These are phyloP conservation scores for Phytophthora vignae DNA, from an alignment of 352 stramenopile species.

Conservation along the genomic window DNA sequence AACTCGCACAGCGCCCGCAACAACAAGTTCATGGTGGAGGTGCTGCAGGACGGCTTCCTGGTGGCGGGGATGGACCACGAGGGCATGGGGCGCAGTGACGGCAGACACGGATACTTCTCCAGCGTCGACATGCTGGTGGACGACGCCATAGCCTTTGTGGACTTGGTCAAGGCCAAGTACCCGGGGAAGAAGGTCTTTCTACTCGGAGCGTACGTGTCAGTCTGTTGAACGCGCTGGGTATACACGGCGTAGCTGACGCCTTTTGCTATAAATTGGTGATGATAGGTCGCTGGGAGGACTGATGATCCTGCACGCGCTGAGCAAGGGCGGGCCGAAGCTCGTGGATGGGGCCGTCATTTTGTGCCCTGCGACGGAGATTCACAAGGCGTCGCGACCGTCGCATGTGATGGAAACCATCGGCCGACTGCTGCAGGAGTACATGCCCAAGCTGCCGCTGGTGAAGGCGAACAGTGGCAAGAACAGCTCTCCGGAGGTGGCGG, in stretches of 20 bases:
- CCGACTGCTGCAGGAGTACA: slow-evolving; percentile 59
- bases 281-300: slow-evolving; percentile 75
- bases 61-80: slow-evolving; percentile 75
- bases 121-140: slow-evolving; percentile 67
- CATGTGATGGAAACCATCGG: slow-evolving; percentile 53
- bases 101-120: slow-evolving; percentile 79
- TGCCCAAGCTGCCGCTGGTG: slow-evolving; percentile 73
- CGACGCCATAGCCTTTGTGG: slow-evolving; percentile 72
- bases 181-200: slow-evolving; percentile 75
- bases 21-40: slow-evolving; percentile 76
- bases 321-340: slow-evolving; percentile 51
- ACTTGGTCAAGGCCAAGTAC: slow-evolving; percentile 67
- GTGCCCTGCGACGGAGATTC: slow-evolving; percentile 76
- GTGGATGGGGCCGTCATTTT: slow-evolving; percentile 79
- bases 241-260: slow-evolving; percentile 6
- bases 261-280: slow-evolving; percentile 16
- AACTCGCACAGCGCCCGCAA: slow-evolving; percentile 86
- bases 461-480: slow-evolving; percentile 67
- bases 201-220: slow-evolving; percentile 59
- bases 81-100: slow-evolving; percentile 80
- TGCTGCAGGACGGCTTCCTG: slow-evolving; percentile 69
- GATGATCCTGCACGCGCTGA: slow-evolving; percentile 65
- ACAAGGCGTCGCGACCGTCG: slow-evolving; percentile 60
- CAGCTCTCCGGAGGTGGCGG: slow-evolving; percentile 66
- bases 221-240: neutral